These are phyloP conservation scores for Medicago truncatula DNA, from an alignment of 306 rosid genomes.

Conservation along the genomic window MtrunA17r5.0-ANR NC_053046.1:2492001-2492500, in stretches of 20 bases:
- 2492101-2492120: too few relatives aligned
- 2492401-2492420: constrained; percentile 46
- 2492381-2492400: neutral
- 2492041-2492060: too few relatives aligned
- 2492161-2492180: too few relatives aligned
- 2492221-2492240: neutral
- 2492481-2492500: constrained; percentile 82
- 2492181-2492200: too few relatives aligned
- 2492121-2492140: too few relatives aligned
- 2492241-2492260: neutral
- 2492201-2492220: neutral
- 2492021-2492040: too few relatives aligned
- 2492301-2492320: neutral
- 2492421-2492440: neutral
- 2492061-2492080: too few relatives aligned
- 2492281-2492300: neutral
- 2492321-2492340: constrained; percentile 65
- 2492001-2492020: too few relatives aligned
- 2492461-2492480: constrained; percentile 44
- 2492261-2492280: neutral
- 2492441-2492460: neutral
- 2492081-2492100: too few relatives aligned
- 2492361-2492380: constrained; percentile 18
- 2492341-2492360: constrained; percentile 36
- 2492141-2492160: too few relatives aligned